Evolutionary conservation across 768 basidiomycete genomes (phyloP).

Genomic region (Auricularia heimuer): DNA sequence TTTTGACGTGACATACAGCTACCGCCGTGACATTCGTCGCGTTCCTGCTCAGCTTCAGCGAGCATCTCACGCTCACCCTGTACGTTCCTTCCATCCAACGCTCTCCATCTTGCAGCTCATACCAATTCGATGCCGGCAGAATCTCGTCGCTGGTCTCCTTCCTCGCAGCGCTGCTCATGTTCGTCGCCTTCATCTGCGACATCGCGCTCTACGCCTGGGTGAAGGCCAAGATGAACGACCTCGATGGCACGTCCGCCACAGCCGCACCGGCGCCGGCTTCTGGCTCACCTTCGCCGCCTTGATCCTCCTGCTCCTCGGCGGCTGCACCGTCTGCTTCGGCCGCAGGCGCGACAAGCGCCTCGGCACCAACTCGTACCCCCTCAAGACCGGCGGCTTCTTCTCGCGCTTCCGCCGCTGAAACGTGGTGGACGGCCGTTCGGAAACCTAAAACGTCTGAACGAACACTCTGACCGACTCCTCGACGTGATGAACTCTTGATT

Average conservation of each 20-base stretch:
- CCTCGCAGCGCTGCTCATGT: conserved; percentile 55
- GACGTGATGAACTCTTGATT: background rate
- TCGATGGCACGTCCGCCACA: conserved; percentile 35
- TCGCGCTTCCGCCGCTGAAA: background rate
- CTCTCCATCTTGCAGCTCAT: background rate
- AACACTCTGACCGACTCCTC: too few species aligned
- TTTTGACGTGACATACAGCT: conserved; percentile 21
- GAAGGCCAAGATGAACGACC: conserved; percentile 44
- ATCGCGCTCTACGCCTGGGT: conserved; percentile 60
- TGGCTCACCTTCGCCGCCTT: conserved; percentile 66
- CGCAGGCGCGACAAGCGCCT: conserved; percentile 35
- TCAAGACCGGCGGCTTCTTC: conserved; percentile 2
- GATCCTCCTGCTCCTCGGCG: conserved; percentile 53
- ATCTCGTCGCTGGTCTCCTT: conserved; percentile 44
- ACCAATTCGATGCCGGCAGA: background rate
- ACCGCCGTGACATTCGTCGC: conserved; percentile 53
- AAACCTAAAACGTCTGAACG: too few species aligned
- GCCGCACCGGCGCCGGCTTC: conserved; percentile 56
- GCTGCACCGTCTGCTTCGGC: conserved; percentile 62
- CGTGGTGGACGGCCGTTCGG: too few species aligned
- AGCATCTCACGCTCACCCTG: conserved; percentile 37
- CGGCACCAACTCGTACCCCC: background rate
- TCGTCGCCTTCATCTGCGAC: conserved; percentile 69
- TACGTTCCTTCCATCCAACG: background rate
- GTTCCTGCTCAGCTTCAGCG: conserved; percentile 49